Percentiles rank a stretch among this genome's conserved stretches.
phyloP scores from a whole-genome alignment of 257 asterid species.

The Prunella vulgaris region DNA sequence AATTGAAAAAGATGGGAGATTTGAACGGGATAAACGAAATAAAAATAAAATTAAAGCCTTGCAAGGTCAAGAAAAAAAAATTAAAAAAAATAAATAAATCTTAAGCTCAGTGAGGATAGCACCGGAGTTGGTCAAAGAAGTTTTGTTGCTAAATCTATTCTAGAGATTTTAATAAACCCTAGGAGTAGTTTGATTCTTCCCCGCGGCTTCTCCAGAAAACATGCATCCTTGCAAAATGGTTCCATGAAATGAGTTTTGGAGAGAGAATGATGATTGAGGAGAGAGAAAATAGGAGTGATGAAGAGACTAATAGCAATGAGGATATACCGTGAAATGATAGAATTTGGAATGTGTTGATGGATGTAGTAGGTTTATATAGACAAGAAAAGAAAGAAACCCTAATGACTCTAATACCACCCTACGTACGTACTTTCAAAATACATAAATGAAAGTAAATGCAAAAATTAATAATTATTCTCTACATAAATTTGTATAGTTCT shows the following conservation, averaged over 20 bases:
- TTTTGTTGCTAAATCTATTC: background rate
- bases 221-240: background rate
- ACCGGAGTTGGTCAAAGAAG: background rate
- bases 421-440: background rate
- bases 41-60: slow-evolving; percentile 18
- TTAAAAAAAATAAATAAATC: background rate
- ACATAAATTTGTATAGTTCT: too few species aligned
- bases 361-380: slow-evolving; percentile 31
- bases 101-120: slow-evolving; percentile 44
- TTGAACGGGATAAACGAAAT: slow-evolving; percentile 15
- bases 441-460: background rate
- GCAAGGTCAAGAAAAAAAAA: slow-evolving; percentile 52
- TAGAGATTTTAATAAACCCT: background rate
- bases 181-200: background rate
- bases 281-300: slow-evolving; percentile 26
- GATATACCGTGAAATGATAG: slow-evolving; percentile 16
- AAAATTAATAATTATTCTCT: too few species aligned
- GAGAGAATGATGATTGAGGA: slow-evolving; percentile 8
- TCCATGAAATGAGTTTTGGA: background rate
- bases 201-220: background rate
- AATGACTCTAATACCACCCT: background rate
- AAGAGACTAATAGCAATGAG: slow-evolving; percentile 11
- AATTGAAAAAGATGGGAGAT: slow-evolving; percentile 9
- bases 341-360: slow-evolving; percentile 12
- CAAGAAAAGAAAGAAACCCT: slow-evolving; percentile 1